Percentiles rank a stretch among this genome's conserved stretches.
Conservation (phyloP, 2,329 filamentous ascomycete genomes). For the Elsinoe necatrix region DNA sequence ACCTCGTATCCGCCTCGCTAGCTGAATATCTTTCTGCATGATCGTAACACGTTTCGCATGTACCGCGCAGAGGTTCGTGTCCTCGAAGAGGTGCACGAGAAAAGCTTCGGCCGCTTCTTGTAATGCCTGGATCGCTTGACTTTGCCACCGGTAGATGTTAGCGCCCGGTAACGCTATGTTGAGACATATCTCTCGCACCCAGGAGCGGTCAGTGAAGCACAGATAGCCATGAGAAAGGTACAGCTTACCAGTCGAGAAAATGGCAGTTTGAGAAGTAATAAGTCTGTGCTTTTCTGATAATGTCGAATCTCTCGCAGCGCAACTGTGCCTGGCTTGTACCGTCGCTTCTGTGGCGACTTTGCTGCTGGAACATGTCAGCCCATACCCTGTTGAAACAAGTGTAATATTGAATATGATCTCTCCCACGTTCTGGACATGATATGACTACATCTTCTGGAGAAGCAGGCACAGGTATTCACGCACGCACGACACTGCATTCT, state of each 20-base stretch:
- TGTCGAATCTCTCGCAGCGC: constrained; percentile 97
- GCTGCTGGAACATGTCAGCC: not conserved
- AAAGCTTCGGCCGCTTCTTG: constrained; percentile 99
- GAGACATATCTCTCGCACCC: constrained; percentile 85
- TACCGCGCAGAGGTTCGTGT: constrained; percentile 97
- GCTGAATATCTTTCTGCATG: constrained; percentile 94
- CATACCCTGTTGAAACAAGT: too few relatives aligned
- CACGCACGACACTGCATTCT: too few relatives aligned
- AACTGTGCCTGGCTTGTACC: constrained; percentile 61
- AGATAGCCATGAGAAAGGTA: not conserved
- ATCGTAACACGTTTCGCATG: constrained; percentile 99
- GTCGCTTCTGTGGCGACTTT: constrained; percentile 24
- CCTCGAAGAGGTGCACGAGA: constrained; percentile 95
- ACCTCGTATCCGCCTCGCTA: constrained; percentile 88
- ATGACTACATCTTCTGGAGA: not conserved
- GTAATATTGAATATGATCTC: too few relatives aligned
- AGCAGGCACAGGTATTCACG: too few relatives aligned
- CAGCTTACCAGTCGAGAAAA: constrained; percentile 81
- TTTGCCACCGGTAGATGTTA: constrained; percentile 86
- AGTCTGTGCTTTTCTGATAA: constrained; percentile 96
- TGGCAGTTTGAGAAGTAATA: constrained; percentile 92
- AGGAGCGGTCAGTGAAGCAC: not conserved
- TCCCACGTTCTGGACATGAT: too few relatives aligned
- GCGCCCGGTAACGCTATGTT: constrained; percentile 69
- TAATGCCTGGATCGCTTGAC: constrained; percentile 89